These are phyloP conservation scores for Hyaloscypha hepaticicola DNA, from an alignment of 495 filamentous ascomycete species.

Conservation along the genomic window DNA sequence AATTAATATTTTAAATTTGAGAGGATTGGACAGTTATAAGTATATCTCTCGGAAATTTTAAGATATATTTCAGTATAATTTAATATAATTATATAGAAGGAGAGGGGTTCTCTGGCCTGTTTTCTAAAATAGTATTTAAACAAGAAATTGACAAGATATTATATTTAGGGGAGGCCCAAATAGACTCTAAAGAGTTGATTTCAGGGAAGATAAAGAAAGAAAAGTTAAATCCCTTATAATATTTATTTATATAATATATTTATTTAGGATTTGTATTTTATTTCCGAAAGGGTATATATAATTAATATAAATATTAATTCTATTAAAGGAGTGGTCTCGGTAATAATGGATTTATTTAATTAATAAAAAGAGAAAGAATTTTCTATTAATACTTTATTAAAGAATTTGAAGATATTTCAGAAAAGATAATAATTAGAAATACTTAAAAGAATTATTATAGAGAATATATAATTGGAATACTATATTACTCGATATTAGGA, in stretches of 20 bases:
- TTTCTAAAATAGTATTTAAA: no score
- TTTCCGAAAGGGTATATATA: neutral
- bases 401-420: neutral
- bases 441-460: neutral
- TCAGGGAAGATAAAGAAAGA: neutral
- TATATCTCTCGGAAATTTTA: no score
- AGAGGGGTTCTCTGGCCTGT: no score
- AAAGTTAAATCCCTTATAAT: neutral
- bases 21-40: no score
- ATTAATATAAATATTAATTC: neutral
- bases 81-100: no score
- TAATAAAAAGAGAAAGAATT: neutral
- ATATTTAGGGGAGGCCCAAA: neutral
- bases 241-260: constrained; percentile 1
- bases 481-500: neutral
- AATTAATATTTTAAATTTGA: no score
- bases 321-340: neutral
- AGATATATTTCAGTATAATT: no score
- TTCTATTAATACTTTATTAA: constrained; percentile 1
- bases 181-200: neutral
- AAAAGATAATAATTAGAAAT: neutral
- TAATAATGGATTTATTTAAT: neutral
- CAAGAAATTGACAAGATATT: neutral
- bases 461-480: neutral
- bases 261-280: neutral